Evolutionary conservation across 1,284 basidiomycete genomes (phyloP), one percentile per base, ranked within the genome.

Genomic region (Papiliotrema fonsecae): DNA sequence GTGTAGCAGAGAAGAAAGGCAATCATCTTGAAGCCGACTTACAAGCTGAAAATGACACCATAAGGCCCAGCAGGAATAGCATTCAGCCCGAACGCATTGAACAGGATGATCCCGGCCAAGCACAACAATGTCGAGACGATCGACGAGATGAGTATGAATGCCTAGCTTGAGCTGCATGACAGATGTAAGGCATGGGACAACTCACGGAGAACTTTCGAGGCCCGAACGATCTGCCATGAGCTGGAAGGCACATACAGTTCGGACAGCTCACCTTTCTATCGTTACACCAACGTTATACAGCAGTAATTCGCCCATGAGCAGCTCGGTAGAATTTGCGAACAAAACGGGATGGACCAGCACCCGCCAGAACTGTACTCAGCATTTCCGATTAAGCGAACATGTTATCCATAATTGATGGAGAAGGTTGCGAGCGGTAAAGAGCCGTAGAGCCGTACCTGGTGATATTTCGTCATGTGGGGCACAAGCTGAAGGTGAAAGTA

Each of bases 281-380:
- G 80, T 80, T 2, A 88, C 73, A 1, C 82, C 82, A 21, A 83
- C 77, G 63, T 83, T 82, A 72, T 85, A 93, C 2, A 96, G 72
- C 14, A 92, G 58, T 22, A 93, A 63, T 56, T 87, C 82, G 1
- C 81, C 82, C 40, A 94, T 67, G 44, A 96, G 80, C 27, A 97
- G 78, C 65, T 94, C 89, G 50, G 86, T 86, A 0, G 87, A 91
- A 67, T 84, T 92, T 4, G 83, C 79, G 65, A 87, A 94, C 2
- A 83, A 85, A 18, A 89, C 60, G 50, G 88, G 86, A 65, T 91
- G 86, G 4, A 79, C 74, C 11, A 82, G 60, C 7, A 94, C 77
- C 24, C 92, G 80, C 87, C 89, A 96, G 65, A 88, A 90, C 87
- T 96, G 70, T 45, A 44, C n/a, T n/a, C n/a, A n/a, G n/a, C n/a